phyloP scores from a whole-genome alignment of 306 rosid species.

The Clitoria ternatea region DNA sequence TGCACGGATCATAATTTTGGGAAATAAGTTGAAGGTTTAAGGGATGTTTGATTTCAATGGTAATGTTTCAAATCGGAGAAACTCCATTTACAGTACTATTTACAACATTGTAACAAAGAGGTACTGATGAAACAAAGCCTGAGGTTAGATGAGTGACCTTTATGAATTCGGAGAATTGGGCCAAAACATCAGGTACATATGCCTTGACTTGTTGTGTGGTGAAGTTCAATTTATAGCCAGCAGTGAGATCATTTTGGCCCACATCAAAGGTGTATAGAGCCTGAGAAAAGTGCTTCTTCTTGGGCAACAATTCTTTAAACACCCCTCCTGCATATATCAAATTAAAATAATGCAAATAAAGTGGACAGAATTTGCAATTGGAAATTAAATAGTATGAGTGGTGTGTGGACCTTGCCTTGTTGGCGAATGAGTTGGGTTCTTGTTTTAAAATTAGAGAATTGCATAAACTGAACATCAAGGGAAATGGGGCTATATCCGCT shows the following conservation, averaged over 20 bases:
- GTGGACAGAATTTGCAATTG: too few relatives aligned
- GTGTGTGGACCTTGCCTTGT: slow-evolving; percentile 20
- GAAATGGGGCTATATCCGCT: slow-evolving; percentile 75
- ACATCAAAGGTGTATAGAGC: slow-evolving; percentile 60
- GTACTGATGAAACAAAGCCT: too few relatives aligned
- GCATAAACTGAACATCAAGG: slow-evolving; percentile 49
- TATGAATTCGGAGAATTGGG: slow-evolving; percentile 42
- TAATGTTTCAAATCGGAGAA: too few relatives aligned
- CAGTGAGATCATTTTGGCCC: slow-evolving; percentile 61
- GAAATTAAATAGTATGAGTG: not conserved
- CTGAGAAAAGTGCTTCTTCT: slow-evolving; percentile 34
- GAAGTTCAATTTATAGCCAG: slow-evolving; percentile 51
- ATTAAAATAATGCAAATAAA: not conserved
- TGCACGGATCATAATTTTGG: too few relatives aligned
- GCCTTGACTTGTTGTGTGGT: slow-evolving; percentile 47
- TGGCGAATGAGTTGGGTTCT: slow-evolving; percentile 43
- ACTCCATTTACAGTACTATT: too few relatives aligned
- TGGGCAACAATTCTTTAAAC: slow-evolving; percentile 43
- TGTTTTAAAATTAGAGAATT: slow-evolving; percentile 52
- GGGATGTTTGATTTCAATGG: too few relatives aligned
- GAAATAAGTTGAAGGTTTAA: too few relatives aligned
- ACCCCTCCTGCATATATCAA: slow-evolving; percentile 32
- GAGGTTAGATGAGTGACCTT: slow-evolving; percentile 28
- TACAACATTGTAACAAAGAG: too few relatives aligned
- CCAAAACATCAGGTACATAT: slow-evolving; percentile 44